phyloP scores from a whole-genome alignment of 2,329 filamentous ascomycete genomes.

The Neonectria hederae region DNA sequence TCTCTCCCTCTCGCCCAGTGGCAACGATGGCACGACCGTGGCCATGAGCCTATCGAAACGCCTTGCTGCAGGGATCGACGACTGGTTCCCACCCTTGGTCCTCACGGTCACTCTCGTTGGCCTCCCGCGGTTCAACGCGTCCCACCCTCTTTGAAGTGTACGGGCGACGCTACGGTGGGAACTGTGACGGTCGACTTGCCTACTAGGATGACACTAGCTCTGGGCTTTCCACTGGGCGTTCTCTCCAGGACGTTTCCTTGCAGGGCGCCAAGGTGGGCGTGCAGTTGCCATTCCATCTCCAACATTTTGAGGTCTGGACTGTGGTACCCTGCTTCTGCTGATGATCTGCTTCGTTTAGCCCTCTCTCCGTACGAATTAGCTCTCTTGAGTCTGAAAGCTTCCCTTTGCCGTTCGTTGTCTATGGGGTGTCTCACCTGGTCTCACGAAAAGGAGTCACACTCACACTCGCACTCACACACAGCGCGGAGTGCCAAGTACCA shows the following conservation, averaged over 20 bases:
- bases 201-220: slow-evolving; percentile 4
- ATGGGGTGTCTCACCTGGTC: neutral
- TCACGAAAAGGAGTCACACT: slow-evolving; percentile 3
- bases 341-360: neutral
- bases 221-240: slow-evolving; percentile 25
- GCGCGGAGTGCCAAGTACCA: neutral
- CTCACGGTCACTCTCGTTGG: slow-evolving; percentile 6
- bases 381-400: neutral
- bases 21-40: slow-evolving; percentile 33
- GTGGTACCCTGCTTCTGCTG: neutral
- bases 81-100: slow-evolving; percentile 4
- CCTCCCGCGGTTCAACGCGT: neutral
- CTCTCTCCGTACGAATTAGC: neutral
- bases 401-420: neutral
- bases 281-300: neutral
- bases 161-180: slow-evolving; percentile 1
- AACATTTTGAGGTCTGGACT: neutral
- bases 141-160: slow-evolving; percentile 1
- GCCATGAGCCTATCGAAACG: slow-evolving; percentile 47
- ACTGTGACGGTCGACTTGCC: neutral
- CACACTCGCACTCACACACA: too few species aligned
- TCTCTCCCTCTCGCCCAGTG: slow-evolving; percentile 3
- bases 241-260: slow-evolving; percentile 7
- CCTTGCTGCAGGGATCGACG: slow-evolving; percentile 43
- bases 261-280: neutral